These are phyloP conservation scores for Ramularia endophylla DNA, from an alignment of 2,329 filamentous ascomycete genomes.

Conservation along the genomic window DNA sequence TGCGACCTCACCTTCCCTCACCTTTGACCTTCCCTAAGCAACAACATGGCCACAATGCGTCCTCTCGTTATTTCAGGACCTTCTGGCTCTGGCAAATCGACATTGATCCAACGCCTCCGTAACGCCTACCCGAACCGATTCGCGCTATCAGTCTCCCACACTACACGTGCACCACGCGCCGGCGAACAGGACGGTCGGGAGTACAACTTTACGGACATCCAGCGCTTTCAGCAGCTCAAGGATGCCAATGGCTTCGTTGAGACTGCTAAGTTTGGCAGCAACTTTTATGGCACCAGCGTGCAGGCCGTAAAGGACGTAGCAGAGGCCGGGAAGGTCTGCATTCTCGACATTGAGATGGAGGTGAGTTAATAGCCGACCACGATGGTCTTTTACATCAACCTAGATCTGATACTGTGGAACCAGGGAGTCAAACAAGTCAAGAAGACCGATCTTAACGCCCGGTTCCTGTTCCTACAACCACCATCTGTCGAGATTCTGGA, in stretches of 20 bases:
- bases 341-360: slow-evolving; percentile 97
- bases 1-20: too few relatives aligned
- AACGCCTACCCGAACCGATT: slow-evolving; percentile 61
- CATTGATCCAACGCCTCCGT: slow-evolving; percentile 68
- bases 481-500: slow-evolving; percentile 71
- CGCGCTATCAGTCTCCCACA: slow-evolving; percentile 58
- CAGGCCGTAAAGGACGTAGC: slow-evolving; percentile 70
- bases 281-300: slow-evolving; percentile 81
- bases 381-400: not conserved
- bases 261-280: slow-evolving; percentile 77
- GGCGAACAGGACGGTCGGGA: slow-evolving; percentile 71
- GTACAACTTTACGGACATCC: slow-evolving; percentile 70
- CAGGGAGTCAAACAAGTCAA: slow-evolving; percentile 90
- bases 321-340: slow-evolving; percentile 63
- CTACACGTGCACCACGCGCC: slow-evolving; percentile 68
- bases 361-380: slow-evolving; percentile 35
- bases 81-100: slow-evolving; percentile 75
- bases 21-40: too few relatives aligned
- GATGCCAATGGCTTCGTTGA: slow-evolving; percentile 73
- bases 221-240: slow-evolving; percentile 63
- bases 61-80: slow-evolving; percentile 76
- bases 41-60: slow-evolving; percentile 29
- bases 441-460: slow-evolving; percentile 63
- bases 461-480: slow-evolving; percentile 80
- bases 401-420: not conserved